These are phyloP conservation scores for Periconia sp. DNA, from an alignment of 2,329 filamentous ascomycete genomes.

Conservation along the genomic window DNA sequence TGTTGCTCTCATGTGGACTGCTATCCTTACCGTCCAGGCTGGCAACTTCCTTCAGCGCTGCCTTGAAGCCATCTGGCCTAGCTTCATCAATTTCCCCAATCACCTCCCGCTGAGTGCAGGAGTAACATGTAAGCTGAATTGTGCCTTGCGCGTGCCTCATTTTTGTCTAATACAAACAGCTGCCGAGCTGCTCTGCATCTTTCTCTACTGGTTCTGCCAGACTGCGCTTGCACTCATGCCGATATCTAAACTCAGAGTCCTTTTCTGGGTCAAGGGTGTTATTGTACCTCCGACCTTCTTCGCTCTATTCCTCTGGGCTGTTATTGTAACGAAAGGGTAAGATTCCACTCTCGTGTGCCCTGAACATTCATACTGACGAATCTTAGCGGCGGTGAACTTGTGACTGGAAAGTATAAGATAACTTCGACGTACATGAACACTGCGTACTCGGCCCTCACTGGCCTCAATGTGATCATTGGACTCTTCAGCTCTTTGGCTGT, in stretches of 20 bases:
- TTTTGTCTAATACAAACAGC: constrained; percentile 34
- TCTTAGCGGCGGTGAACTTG: constrained; percentile 45
- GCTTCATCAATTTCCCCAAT: constrained; percentile 46
- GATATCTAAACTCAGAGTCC: constrained; percentile 51
- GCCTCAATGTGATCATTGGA: constrained; percentile 56
- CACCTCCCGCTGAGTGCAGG: constrained; percentile 40
- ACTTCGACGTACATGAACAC: constrained; percentile 51
- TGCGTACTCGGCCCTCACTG: constrained; percentile 52
- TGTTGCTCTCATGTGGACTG: constrained; percentile 56
- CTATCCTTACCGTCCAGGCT: constrained; percentile 56
- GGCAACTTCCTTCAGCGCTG: constrained; percentile 51
- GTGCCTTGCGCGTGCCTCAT: background rate
- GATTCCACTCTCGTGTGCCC: constrained; percentile 1
- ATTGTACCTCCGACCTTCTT: constrained; percentile 53
- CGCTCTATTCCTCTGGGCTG: constrained; percentile 53
- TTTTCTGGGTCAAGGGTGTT: constrained; percentile 53
- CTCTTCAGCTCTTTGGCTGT: constrained; percentile 58
- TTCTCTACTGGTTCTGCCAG: constrained; percentile 59
- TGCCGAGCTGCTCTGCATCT: constrained; percentile 56
- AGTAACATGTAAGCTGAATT: constrained; percentile 30
- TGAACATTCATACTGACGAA: background rate
- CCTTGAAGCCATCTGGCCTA: constrained; percentile 52
- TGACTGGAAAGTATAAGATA: constrained; percentile 45
- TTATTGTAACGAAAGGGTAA: constrained; percentile 49
- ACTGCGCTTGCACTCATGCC: constrained; percentile 52